Base-by-base conservation (phyloP, 202 grass and related monocot genomes). In the Miscanthus sacchariflorus region DNA sequence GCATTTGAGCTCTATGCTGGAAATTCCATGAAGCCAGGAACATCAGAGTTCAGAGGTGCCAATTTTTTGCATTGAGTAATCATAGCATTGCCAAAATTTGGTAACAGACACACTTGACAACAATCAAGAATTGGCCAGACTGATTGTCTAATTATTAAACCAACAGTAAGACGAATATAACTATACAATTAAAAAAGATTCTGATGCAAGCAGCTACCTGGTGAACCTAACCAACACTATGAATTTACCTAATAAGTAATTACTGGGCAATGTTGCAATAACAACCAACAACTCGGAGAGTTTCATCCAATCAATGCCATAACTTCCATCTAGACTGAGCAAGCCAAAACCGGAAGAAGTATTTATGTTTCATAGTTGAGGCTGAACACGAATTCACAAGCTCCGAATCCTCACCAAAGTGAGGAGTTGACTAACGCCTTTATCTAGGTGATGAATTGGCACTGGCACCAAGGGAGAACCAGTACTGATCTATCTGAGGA, bases 261-360 rank as follows among this genome's bases (percentile, higher is more conserved):
- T 5, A n/a, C 17, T 70, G 8, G 7, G 25, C 1, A 52, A 76
- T 76, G 45, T 3, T 52, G 45, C 73, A 18, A 77, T 28, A 77
- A 77, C 27, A 77, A 77, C 28, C 74, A 77, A 35, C 2, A 56
- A 17, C 5, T 49, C 28, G 8, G 43, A 76, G 25, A 54, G 4
- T 33, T 76, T 54, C 5, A 38, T 38, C 49, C 75, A 77, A 2
- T 38, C 5, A 52, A 70, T 50, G 30, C 5, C 65, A 38, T 50
- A 68, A 50, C 44, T 50, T 81, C 43, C 18, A 69, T 70, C 66
- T 52, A n/a, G 65, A 70, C 46, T 82, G 28, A 58, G 15, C 49
- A 58, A 58, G 27, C 74, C 46, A 0, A 52, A 82, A 82, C 28
- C 36, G 9, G 28, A 46, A 48, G 64, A 23, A 12, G 45, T 35